These are phyloP conservation scores for Vitis amurensis DNA, from an alignment of 164 flowering plant genomes.

Conservation along the genomic window DNA sequence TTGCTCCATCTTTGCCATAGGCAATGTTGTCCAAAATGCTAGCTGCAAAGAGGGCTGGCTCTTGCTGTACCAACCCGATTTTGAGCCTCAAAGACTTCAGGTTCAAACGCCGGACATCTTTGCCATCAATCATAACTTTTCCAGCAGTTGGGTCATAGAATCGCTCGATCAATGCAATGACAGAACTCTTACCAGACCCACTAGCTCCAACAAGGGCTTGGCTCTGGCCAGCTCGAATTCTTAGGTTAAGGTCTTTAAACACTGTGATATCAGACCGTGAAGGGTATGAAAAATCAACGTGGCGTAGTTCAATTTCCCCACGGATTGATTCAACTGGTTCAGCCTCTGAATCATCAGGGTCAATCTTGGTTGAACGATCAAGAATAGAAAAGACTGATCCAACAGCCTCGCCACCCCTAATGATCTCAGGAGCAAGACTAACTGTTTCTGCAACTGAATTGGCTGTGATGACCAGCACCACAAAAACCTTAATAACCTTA, in stretches of 20 bases:
- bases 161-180: slow-evolving; percentile 86
- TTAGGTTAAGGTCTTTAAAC: slow-evolving; percentile 74
- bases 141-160: slow-evolving; percentile 89
- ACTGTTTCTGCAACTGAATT: slow-evolving; percentile 97
- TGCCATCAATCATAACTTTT: slow-evolving; percentile 90
- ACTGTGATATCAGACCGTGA: slow-evolving; percentile 75
- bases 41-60: slow-evolving; percentile 86
- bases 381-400: slow-evolving; percentile 85
- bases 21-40: slow-evolving; percentile 94
- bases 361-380: slow-evolving; percentile 80
- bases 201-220: slow-evolving; percentile 98
- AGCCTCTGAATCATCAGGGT: slow-evolving; percentile 85
- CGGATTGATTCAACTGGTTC: slow-evolving; percentile 69
- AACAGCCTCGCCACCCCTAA: slow-evolving; percentile 87
- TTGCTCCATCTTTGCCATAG: slow-evolving; percentile 86
- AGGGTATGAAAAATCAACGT: slow-evolving; percentile 92
- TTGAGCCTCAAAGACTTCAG: slow-evolving; percentile 68
- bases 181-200: slow-evolving; percentile 98
- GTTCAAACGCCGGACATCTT: slow-evolving; percentile 74
- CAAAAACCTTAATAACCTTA: slow-evolving; percentile 89
- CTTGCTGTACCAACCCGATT: slow-evolving; percentile 94
- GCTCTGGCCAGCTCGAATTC: slow-evolving; percentile 91
- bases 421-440: slow-evolving; percentile 92
- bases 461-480: slow-evolving; percentile 89
- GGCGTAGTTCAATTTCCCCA: slow-evolving; percentile 89